These are phyloP conservation scores for Clarireedia hainanense DNA, from an alignment of 2,329 filamentous ascomycete genomes.

Conservation along the genomic window DNA sequence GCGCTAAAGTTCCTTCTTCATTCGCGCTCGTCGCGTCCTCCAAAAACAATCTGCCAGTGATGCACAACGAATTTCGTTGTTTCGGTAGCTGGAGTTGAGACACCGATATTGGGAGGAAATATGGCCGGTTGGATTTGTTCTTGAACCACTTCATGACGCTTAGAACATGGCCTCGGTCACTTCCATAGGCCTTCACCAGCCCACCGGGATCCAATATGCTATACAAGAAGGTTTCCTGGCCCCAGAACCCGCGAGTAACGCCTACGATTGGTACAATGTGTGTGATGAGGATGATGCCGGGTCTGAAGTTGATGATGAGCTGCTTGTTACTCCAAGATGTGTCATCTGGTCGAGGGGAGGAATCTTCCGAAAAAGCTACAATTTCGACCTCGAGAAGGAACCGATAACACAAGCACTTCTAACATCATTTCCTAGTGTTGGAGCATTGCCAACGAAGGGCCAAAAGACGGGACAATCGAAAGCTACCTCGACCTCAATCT, in stretches of 20 bases:
- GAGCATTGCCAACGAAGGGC: constrained; percentile 20
- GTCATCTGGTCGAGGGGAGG: constrained; percentile 78
- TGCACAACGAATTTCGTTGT: no score
- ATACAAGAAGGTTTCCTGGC: constrained; percentile 72
- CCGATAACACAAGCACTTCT: constrained; percentile 78
- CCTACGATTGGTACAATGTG: constrained; percentile 70
- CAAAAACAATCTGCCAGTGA: not conserved
- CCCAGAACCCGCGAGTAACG: constrained; percentile 52
- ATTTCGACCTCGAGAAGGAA: constrained; percentile 81
- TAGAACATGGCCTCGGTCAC: constrained; percentile 75
- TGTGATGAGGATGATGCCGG: constrained; percentile 35
- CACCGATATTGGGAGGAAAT: not conserved
- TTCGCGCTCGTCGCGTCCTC: no score
- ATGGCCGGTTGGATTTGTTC: constrained; percentile 7
- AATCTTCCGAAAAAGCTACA: constrained; percentile 77
- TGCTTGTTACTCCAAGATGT: constrained; percentile 27
- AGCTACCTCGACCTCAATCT: constrained; percentile 16
- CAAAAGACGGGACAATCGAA: constrained; percentile 21
- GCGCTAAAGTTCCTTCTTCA: no score
- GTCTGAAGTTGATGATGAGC: constrained; percentile 27
- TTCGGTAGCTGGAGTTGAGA: no score
- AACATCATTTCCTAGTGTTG: constrained; percentile 60
- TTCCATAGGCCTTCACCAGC: constrained; percentile 86
- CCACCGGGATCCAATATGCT: constrained; percentile 74
- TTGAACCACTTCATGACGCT: constrained; percentile 12